Base-by-base conservation (phyloP, 2,329 filamentous ascomycete species). In the Chrysoporthe austroafricana region DNA sequence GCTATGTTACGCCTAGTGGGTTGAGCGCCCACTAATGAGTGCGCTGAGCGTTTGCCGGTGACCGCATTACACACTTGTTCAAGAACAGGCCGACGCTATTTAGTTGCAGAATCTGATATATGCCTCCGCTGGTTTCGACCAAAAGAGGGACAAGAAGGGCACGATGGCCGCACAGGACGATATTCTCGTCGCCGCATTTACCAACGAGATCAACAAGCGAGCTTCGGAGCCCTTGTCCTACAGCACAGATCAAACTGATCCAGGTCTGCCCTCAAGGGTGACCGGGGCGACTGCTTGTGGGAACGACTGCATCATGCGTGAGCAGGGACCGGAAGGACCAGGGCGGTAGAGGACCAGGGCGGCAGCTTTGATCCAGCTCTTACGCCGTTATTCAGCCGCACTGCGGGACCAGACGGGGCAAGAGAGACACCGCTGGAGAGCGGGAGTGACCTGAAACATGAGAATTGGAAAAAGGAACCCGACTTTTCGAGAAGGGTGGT, bases 321-420 rank as follows among this genome's bases (percentile, higher is more conserved):
- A 26, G 26, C 26, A 64, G 26, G 67, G 66, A 56, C 13, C 68
- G 56, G 57, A 61, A 36, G 42, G 66, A 44, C 57, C 59, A 42
- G 61, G 57, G 14, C n/a, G 70, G 67, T n/a, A n/a, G n/a, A 36
- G 42, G 66, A 44, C 57, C 59, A 42, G 61, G 57, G 14, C n/a
- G 70, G 67, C 44, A 69, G 68, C 14, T 73, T 73, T 62, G 73
- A 73, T 18, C 73, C 71, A 8, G 62, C 66, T n/a, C 73, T 74
- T 61, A 66, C 61, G 26, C 58, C 71, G 36, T 39, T 62, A 14
- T 69, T 65, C 43, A 34, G 26, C 36, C 34, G 54, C 34, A 26
- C 43, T 26, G 21, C 1, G n/a, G 46, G 50, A 7, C 36, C 59
- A 14, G 48, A 63, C 46, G 59, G 4, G 36, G 36, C 26, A 32